A percentile compares a stretch with the other conserved stretches of the same genome.
Evolutionary conservation across 306 rosid genomes (phyloP).

Genomic region (Senna siamea): DNA sequence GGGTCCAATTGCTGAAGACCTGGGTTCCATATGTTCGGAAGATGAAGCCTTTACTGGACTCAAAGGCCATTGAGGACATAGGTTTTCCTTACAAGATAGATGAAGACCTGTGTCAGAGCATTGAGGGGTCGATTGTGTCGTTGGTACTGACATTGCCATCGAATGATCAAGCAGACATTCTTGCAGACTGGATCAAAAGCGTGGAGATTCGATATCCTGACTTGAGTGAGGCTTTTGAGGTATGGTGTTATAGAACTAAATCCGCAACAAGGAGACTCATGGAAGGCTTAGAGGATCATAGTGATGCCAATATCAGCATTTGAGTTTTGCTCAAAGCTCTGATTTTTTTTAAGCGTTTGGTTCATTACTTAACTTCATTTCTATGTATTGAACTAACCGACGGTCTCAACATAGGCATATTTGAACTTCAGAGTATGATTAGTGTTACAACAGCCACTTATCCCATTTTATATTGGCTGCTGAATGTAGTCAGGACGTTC

Average conservation of each 20-base stretch:
- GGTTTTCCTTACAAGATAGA: slow-evolving; percentile 70
- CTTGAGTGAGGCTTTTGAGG: slow-evolving; percentile 88
- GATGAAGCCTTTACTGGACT: slow-evolving; percentile 80
- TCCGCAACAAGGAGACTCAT: slow-evolving; percentile 85
- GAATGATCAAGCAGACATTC: slow-evolving; percentile 89
- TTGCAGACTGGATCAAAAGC: slow-evolving; percentile 78
- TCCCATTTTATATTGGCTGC: background rate
- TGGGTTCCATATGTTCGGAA: slow-evolving; percentile 92
- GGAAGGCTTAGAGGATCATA: slow-evolving; percentile 58
- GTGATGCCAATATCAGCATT: slow-evolving; percentile 45
- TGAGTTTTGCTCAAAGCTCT: slow-evolving; percentile 33
- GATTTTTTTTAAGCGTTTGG: background rate
- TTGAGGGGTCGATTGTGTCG: slow-evolving; percentile 82
- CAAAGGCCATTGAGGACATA: slow-evolving; percentile 53
- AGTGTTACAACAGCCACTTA: background rate
- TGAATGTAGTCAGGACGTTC: background rate
- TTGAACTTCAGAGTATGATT: background rate
- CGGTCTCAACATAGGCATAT: background rate
- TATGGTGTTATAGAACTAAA: slow-evolving; percentile 93
- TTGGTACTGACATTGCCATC: slow-evolving; percentile 83
- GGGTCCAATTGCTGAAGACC: slow-evolving; percentile 62
- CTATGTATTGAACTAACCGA: slow-evolving; percentile 9
- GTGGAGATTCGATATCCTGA: slow-evolving; percentile 72
- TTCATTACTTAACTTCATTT: background rate
- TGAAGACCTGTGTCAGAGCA: slow-evolving; percentile 78